phyloP scores from a whole-genome alignment of 2,329 filamentous ascomycete species.

The Paracoccidioides brasiliensis region DNA sequence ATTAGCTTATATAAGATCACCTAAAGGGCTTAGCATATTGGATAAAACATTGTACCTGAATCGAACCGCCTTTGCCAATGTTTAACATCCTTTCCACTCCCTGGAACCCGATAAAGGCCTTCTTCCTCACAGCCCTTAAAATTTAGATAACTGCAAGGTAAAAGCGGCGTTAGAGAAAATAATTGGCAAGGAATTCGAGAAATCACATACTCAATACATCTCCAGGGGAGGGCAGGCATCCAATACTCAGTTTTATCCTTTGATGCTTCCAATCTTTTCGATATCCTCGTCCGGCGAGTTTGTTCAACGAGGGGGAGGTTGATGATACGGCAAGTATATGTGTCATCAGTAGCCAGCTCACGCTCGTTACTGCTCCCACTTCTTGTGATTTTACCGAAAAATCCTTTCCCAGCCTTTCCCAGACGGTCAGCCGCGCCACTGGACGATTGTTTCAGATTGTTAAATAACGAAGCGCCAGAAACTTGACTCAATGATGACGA shows the following conservation, averaged over 20 bases:
- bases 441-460: constrained; percentile 58
- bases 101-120: constrained; percentile 82
- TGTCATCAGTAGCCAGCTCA: constrained; percentile 60
- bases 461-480: constrained; percentile 48
- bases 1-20: background rate
- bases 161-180: background rate
- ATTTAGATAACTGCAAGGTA: constrained; percentile 58
- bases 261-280: constrained; percentile 73
- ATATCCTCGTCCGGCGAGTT: constrained; percentile 80
- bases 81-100: constrained; percentile 79
- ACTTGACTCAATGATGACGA: constrained; percentile 36
- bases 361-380: constrained; percentile 56
- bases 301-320: constrained; percentile 79
- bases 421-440: constrained; percentile 59
- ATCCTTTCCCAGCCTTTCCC: constrained; percentile 62
- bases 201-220: constrained; percentile 64
- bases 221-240: constrained; percentile 94
- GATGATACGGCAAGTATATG: constrained; percentile 73
- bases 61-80: constrained; percentile 90
- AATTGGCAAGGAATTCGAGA: background rate
- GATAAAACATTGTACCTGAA: constrained; percentile 43
- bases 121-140: constrained; percentile 90
- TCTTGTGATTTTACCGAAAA: constrained; percentile 64
- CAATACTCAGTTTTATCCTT: constrained; percentile 95
- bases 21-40: background rate